A percentile compares a stretch with the other conserved stretches of the same genome.
Evolutionary conservation across 2,329 filamentous ascomycete genomes (phyloP).

Genomic region (Lasiodiplodia sp.): DNA sequence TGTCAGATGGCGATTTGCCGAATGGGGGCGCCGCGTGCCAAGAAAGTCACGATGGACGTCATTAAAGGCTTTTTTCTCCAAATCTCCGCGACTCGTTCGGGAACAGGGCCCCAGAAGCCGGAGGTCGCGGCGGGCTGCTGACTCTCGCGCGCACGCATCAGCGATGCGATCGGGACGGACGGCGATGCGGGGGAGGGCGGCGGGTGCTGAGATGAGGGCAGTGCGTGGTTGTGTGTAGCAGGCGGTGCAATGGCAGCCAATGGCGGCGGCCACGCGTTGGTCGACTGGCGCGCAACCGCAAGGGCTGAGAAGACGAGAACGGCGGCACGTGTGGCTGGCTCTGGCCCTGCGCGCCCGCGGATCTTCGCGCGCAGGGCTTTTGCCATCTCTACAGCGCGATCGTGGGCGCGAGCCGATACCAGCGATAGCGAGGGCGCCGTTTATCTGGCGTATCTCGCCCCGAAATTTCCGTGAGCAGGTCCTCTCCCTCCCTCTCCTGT

Average conservation of each 20-base stretch:
- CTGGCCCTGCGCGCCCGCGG: background rate
- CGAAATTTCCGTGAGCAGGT: background rate
- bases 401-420: background rate
- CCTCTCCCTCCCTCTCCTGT: background rate
- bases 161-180: background rate
- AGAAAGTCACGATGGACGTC: constrained; percentile 23
- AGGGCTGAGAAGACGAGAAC: constrained; percentile 1
- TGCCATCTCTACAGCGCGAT: background rate
- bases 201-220: background rate
- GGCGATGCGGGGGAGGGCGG: background rate
- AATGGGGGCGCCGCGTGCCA: constrained; percentile 11
- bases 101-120: background rate
- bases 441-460: background rate
- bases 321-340: constrained; percentile 5
- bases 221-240: constrained; percentile 3
- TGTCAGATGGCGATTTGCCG: constrained; percentile 20
- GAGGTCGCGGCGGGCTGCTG: background rate
- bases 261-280: constrained; percentile 5
- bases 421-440: background rate
- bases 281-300: background rate
- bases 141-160: background rate
- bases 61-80: constrained; percentile 2
- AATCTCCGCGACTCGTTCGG: constrained; percentile 23
- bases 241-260: background rate
- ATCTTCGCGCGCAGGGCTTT: background rate